A percentile compares a stretch with the other conserved stretches of the same genome.
Evolutionary conservation across 345 rosid genomes (phyloP).

Genomic region (Aquilaria sinensis): DNA sequence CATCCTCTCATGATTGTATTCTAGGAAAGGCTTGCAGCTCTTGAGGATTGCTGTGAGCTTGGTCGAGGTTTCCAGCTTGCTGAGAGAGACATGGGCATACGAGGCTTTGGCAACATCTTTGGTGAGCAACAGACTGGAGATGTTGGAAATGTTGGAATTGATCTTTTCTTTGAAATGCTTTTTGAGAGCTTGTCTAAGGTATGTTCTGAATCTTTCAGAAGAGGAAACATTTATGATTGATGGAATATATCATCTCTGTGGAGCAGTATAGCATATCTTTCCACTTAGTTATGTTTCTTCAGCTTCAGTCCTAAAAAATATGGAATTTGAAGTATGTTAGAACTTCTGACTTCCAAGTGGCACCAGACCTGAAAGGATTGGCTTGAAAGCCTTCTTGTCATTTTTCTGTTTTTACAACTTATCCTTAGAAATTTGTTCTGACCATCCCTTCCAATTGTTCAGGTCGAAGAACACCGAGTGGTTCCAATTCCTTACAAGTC

Average conservation of each 20-base stretch:
- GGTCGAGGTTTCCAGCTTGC: constrained; percentile 99
- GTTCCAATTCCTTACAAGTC: constrained; percentile 63
- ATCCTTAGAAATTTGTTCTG: too few species aligned
- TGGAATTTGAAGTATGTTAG: neutral
- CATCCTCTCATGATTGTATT: constrained; percentile 22
- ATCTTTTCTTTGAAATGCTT: constrained; percentile 97
- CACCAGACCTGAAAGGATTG: too few species aligned
- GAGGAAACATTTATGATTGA: neutral
- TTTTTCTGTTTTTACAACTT: too few species aligned
- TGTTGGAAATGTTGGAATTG: constrained; percentile 92
- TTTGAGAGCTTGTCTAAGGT: constrained; percentile 96
- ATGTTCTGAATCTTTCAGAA: constrained; percentile 14
- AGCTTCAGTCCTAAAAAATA: neutral
- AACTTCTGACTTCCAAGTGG: constrained; percentile 16
- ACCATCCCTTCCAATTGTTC: constrained; percentile 13
- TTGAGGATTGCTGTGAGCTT: constrained; percentile 86
- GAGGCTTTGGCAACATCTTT: constrained; percentile 95
- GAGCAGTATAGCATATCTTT: neutral
- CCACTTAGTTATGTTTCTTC: constrained; percentile 1
- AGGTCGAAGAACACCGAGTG: constrained; percentile 86
- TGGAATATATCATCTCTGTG: neutral
- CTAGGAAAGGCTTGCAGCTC: constrained; percentile 92
- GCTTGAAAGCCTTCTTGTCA: too few species aligned
- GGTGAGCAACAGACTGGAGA: constrained; percentile 99
- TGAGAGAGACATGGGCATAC: constrained; percentile 96